These are phyloP conservation scores for Solanum appendiculatum DNA, from an alignment of 257 asterid species.

Conservation along the genomic window DNA sequence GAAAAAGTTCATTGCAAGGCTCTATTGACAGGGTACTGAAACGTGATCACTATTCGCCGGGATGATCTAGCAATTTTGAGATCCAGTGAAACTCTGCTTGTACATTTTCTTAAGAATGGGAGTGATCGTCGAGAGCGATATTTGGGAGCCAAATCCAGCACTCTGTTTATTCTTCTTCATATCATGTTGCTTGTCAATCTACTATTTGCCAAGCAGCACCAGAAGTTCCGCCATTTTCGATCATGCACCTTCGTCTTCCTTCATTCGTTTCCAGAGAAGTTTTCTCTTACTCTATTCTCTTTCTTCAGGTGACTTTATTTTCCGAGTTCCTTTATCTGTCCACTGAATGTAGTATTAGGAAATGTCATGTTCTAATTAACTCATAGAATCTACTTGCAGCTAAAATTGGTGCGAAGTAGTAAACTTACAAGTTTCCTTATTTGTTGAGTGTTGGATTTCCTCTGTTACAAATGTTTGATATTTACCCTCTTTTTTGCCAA, in stretches of 20 bases:
- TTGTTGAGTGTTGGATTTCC: neutral
- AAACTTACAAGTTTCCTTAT: neutral
- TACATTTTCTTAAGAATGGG: constrained; percentile 38
- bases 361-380: neutral
- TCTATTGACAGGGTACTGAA: neutral
- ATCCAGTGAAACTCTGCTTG: neutral
- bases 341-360: neutral
- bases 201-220: constrained; percentile 32
- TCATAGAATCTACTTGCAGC: neutral
- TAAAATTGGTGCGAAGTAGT: neutral
- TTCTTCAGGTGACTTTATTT: constrained; percentile 53
- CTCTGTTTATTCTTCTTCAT: constrained; percentile 40
- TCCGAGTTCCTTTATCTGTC: neutral
- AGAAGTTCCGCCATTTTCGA: constrained; percentile 39
- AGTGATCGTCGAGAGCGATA: constrained; percentile 59
- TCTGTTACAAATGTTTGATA: neutral
- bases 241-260: constrained; percentile 46
- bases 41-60: neutral
- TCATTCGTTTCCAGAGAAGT: constrained; percentile 47
- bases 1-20: neutral
- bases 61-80: neutral
- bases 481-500: neutral
- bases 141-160: constrained; percentile 71
- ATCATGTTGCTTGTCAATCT: constrained; percentile 45
- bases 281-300: constrained; percentile 59